Evolutionary conservation across 2,329 filamentous ascomycete genomes (phyloP).

Genomic region (Fusarium tuaranense): DNA sequence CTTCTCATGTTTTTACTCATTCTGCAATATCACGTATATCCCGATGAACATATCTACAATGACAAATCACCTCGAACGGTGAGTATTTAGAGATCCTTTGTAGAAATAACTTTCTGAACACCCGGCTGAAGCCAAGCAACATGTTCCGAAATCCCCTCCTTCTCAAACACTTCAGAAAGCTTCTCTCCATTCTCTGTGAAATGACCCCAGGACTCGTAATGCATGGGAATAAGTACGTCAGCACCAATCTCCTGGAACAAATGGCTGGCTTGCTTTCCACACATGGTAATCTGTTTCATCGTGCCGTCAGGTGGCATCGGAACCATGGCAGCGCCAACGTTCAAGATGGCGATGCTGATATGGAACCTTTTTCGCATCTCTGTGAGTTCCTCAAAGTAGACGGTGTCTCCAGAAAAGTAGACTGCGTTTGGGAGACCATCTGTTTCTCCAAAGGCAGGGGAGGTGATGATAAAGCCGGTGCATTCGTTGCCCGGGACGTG

Average conservation of each 20-base stretch:
- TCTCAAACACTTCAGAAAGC: neutral
- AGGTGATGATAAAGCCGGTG: neutral
- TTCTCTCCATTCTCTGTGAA: neutral
- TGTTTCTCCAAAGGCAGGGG: neutral
- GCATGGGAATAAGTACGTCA: conserved; percentile 15
- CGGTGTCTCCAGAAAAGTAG: conserved; percentile 18
- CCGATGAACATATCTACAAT: neutral
- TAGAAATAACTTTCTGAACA: neutral
- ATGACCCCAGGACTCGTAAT: conserved; percentile 17
- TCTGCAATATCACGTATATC: too few relatives aligned
- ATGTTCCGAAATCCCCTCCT: neutral
- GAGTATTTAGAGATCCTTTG: neutral
- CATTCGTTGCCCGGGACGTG: neutral
- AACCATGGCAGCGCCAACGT: neutral
- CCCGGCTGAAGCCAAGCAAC: neutral
- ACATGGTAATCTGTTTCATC: conserved; percentile 13
- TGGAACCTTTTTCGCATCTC: conserved; percentile 1
- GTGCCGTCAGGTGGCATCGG: neutral
- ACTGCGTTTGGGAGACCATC: neutral
- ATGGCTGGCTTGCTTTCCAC: conserved; percentile 2
- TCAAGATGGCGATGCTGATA: neutral
- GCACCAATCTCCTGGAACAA: conserved; percentile 5
- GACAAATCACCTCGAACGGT: neutral
- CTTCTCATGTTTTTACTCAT: neutral
- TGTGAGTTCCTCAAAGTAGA: conserved; percentile 2